Percentiles rank a stretch among this genome's conserved stretches.
Evolutionary conservation across 164 flowering plant genomes (phyloP).

Genomic region (Aristolochia contorta): DNA sequence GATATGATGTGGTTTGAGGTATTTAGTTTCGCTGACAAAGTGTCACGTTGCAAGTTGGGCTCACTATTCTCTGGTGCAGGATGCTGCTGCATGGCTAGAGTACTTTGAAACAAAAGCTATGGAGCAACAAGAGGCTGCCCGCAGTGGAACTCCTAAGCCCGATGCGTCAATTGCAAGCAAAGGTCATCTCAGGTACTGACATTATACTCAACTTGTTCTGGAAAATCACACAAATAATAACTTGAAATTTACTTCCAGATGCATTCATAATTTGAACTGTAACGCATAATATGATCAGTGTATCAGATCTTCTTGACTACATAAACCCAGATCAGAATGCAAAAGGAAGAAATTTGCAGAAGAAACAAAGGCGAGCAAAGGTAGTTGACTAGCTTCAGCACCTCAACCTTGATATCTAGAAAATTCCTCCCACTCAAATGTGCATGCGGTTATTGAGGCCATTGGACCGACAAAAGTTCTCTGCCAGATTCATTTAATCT

Average conservation of each 20-base stretch:
- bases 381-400: slow-evolving; percentile 19
- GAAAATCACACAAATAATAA: no score
- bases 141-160: slow-evolving; percentile 75
- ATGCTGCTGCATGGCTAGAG: slow-evolving; percentile 95
- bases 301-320: slow-evolving; percentile 87
- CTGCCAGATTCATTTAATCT: background rate
- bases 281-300: slow-evolving; percentile 37
- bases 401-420: background rate
- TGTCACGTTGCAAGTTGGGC: background rate
- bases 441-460: background rate
- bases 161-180: slow-evolving; percentile 92
- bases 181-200: slow-evolving; percentile 89
- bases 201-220: slow-evolving; percentile 21
- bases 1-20: background rate
- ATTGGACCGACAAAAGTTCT: background rate
- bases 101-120: slow-evolving; percentile 80
- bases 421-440: no score
- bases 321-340: slow-evolving; percentile 68
- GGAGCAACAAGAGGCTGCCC: slow-evolving; percentile 93
- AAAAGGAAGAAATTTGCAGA: slow-evolving; percentile 47
- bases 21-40: background rate
- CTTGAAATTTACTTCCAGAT: no score
- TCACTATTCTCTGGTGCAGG: slow-evolving; percentile 33
- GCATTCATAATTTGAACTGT: slow-evolving; percentile 13
- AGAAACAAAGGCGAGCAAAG: slow-evolving; percentile 63